phyloP scores from a whole-genome alignment of 2,329 filamentous ascomycete species.

The Pseudogymnoascus sp. region DNA sequence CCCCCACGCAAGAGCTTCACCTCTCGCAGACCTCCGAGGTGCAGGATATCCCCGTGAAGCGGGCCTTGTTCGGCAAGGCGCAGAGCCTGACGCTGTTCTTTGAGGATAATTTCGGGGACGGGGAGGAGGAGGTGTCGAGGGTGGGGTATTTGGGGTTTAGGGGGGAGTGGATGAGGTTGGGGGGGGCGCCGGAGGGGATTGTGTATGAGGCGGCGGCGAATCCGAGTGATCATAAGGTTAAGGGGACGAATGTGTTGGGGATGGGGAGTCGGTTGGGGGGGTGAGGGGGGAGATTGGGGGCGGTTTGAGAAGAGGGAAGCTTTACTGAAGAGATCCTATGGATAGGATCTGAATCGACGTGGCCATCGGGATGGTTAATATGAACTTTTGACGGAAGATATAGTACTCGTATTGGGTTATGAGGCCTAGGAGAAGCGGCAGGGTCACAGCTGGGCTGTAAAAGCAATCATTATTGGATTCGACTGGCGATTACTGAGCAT shows the following conservation, averaged over 20 bases:
- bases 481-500: neutral
- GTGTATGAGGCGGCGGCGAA: conserved; percentile 92
- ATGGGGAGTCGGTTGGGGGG: conserved; percentile 44
- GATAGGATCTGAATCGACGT: neutral
- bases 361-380: neutral
- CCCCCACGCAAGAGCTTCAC: conserved; percentile 67
- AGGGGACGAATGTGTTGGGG: conserved; percentile 46
- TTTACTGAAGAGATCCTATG: neutral
- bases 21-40: conserved; percentile 71
- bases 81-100: conserved; percentile 79
- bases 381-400: neutral
- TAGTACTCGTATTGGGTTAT: neutral
- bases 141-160: conserved; percentile 85
- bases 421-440: neutral
- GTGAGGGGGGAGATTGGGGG: neutral
- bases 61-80: conserved; percentile 84
- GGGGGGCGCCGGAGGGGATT: conserved; percentile 73
- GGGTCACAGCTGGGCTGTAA: neutral
- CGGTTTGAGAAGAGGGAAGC: neutral
- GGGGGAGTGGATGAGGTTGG: conserved; percentile 86
- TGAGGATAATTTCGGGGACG: conserved; percentile 78
- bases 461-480: neutral
- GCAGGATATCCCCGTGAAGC: conserved; percentile 79
- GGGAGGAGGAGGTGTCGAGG: conserved; percentile 70
- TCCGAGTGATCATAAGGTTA: conserved; percentile 72